Evolutionary conservation across 2,329 filamentous ascomycete species (phyloP), one percentile per base, ranked within the genome.

Genomic region (Aspergillus cejpii): DNA sequence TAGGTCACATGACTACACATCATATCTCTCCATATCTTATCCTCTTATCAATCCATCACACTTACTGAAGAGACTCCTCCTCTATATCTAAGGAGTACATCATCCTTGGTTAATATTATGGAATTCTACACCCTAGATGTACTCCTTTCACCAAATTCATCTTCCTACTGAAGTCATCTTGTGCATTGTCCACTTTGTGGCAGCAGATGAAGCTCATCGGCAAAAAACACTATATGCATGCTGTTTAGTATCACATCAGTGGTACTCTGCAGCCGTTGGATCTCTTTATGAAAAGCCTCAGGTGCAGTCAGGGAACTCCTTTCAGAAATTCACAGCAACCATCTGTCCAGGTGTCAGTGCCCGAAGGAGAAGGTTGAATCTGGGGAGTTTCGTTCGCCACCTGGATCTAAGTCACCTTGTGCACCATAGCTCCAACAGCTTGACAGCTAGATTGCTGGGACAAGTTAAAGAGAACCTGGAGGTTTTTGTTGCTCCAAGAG

Each of bases 381-480:
- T 73, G 15, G 72, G 74, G 0, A 63, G 63, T n/a, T 60, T 79
- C 36, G 74, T 83, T 11, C 71, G 70, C 27, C 57, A 63, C 8
- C 65, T 83, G 28, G 69, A 81, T 54, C 68, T 83, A 61, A 68
- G 70, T 8, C 53, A 60, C 31, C 71, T 83, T 12, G 77, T 81
- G 2, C 78, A 83, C 53, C 75, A 81, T 52, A 76, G 76, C 48
- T 75, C 70, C 44, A 79, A 77, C 52, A 77, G 75, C 39, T 61
- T 73, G 7, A 82, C 79, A 0, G 76, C 78, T 15, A 72, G 78
- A 24, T 60, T 83, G 6, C 64, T 83, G 2, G 71, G 75, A 19
- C 67, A 76, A 39, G 72, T 76, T 1, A 80, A 77, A 49, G 60
- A 63, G 5, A 72, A 66, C 1, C 57, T 83, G 14, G 67, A 75